These are phyloP conservation scores for Melanogaster broomeanus DNA, from an alignment of 768 basidiomycete species.

Conservation along the genomic window DNA sequence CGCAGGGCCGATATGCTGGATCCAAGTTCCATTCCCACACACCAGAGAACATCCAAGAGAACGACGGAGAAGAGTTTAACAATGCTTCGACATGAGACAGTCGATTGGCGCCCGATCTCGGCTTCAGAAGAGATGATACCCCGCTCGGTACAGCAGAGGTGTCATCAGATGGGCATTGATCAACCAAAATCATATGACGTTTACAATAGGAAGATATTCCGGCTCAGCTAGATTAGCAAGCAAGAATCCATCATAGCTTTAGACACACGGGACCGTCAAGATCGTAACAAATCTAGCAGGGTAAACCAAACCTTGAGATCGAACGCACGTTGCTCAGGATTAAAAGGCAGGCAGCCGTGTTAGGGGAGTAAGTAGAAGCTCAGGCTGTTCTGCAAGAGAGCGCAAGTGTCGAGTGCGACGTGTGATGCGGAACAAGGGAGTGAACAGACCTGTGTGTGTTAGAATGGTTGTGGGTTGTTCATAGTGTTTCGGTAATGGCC, in stretches of 20 bases:
- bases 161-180: too few relatives aligned
- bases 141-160: too few relatives aligned
- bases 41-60: conserved; percentile 48
- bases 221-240: background rate
- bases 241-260: conserved; percentile 1
- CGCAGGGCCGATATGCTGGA: conserved; percentile 51
- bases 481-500: conserved; percentile 53
- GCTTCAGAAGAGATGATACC: too few relatives aligned
- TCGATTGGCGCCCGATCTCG: too few relatives aligned
- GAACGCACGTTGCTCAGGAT: background rate
- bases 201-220: background rate
- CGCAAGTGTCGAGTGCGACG: background rate
- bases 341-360: background rate
- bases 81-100: too few relatives aligned
- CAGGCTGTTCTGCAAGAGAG: background rate
- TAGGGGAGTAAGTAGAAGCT: background rate
- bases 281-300: background rate
- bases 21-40: conserved; percentile 45
- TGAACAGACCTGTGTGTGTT: background rate
- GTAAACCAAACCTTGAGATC: conserved; percentile 3
- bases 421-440: background rate
- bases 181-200: too few relatives aligned
- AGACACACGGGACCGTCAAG: background rate
- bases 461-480: conserved; percentile 10
- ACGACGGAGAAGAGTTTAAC: too few relatives aligned